Evolutionary conservation across 371 early-diverging fungal genomes (phyloP).

Genomic region (Apophysomyces sp.): DNA sequence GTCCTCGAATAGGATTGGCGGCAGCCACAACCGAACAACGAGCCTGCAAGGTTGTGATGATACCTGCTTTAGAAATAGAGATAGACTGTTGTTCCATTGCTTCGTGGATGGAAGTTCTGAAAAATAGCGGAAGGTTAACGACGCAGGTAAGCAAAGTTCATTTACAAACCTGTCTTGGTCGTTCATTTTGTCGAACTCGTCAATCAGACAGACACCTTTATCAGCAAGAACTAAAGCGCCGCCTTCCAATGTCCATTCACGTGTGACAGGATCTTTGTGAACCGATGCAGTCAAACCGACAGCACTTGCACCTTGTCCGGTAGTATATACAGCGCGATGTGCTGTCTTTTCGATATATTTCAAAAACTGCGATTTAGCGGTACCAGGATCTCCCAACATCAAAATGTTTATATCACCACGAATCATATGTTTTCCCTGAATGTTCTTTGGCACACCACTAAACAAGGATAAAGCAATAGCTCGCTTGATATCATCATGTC

Average conservation of each 20-base stretch:
- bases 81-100: constrained; percentile 99
- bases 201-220: constrained; percentile 97
- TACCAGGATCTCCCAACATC: constrained; percentile 99
- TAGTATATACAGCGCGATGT: constrained; percentile 97
- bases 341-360: constrained; percentile 97
- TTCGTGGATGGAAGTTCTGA: constrained; percentile 90
- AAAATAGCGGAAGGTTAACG: not conserved
- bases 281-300: constrained; percentile 99
- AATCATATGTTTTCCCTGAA: constrained; percentile 89
- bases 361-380: constrained; percentile 99
- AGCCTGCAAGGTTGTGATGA: constrained; percentile 96
- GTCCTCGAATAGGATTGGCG: constrained; percentile 98
- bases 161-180: constrained; percentile 77
- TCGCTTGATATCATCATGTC: constrained; percentile 98
- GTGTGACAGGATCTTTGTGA: constrained; percentile 93
- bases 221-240: constrained; percentile 99
- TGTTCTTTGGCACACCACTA: constrained; percentile 96
- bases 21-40: constrained; percentile 97
- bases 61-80: constrained; percentile 97
- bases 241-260: constrained; percentile 99
- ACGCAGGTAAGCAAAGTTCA: not conserved
- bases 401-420: constrained; percentile 99
- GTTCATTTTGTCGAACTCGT: constrained; percentile 99
- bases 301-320: constrained; percentile 99
- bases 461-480: constrained; percentile 96